Evolutionary conservation across 805 yeast species (phyloP), one percentile per base, ranked within the genome.

Genomic region (Candida tammaniensis): DNA sequence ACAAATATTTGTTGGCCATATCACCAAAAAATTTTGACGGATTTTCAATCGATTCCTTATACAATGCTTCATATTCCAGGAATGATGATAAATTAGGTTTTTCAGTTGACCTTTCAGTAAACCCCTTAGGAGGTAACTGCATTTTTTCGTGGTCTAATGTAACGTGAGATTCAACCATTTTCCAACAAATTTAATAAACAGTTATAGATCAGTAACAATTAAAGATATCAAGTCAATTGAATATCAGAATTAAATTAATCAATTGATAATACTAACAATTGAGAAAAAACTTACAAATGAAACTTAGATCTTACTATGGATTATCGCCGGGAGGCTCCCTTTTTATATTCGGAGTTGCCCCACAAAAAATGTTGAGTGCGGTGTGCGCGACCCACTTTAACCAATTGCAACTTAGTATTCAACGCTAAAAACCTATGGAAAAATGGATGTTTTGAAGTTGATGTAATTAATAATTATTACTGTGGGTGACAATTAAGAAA

Each of bases 21-120:
- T 68, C 65, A 32, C 80, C 81, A 46, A 76, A 79, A 48, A 79
- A 79, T 20, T 48, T 47, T 35, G 64, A 61, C 2, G 85, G 84
- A 42, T 76, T 61, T 35, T 68, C 68, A 44, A 79, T 71, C 17
- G 82, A 75, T 51, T 79, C 73, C 39, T 72, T 56, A 59, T 79
- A 76, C 61, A 72, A 47, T 34, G 58, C 46, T 38, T 69, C 49
- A 54, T 78, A 78, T 38, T 76, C 69, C 14, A 63, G 79, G 34
- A 76, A 59, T 23, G 72, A 69, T 17, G 62, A 43, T 38, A 78
- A 51, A 52, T 73, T 64, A 8, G 82, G 76, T 29, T 56, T 57
- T 23, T 65, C 57, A 31, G 72, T 67, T 45, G 75, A 71, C 40
- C 75, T 56, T 21, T 64, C 64, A 33, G 43, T 48, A 47, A 67